phyloP scores from a whole-genome alignment of 2,329 filamentous ascomycete genomes.

The Ambrosiella beaveri region DNA sequence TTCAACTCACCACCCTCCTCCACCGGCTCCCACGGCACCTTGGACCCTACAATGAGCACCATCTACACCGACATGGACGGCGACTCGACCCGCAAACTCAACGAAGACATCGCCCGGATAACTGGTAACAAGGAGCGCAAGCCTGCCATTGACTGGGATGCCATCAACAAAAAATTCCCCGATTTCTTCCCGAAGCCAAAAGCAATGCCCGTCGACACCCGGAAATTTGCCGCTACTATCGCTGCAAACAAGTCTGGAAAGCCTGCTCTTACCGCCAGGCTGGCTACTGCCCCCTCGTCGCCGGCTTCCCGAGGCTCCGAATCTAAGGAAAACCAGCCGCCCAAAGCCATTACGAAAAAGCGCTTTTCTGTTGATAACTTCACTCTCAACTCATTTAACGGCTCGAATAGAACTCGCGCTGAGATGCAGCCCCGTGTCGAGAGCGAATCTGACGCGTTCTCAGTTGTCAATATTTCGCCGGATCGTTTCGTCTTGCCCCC shows the following conservation, averaged over 20 bases:
- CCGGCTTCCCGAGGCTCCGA: conserved; percentile 11
- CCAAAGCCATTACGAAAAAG: conserved; percentile 14
- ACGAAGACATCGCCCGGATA: conserved; percentile 30
- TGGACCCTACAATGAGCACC: conserved; percentile 35
- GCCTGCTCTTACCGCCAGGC: background rate
- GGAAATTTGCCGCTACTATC: background rate
- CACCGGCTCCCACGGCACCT: conserved; percentile 38
- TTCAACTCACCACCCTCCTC: conserved; percentile 42
- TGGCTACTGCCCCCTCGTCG: conserved; percentile 3
- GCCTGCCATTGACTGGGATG: conserved; percentile 27
- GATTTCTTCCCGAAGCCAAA: conserved; percentile 31
- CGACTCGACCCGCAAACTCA: conserved; percentile 35
- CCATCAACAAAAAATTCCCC: conserved; percentile 33
- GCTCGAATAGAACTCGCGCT: conserved; percentile 26
- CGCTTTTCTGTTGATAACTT: conserved; percentile 23
- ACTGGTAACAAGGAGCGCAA: conserved; percentile 22
- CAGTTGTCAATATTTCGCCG: conserved; percentile 20
- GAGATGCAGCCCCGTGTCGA: conserved; percentile 39
- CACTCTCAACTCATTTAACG: conserved; percentile 25
- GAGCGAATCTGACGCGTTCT: conserved; percentile 33
- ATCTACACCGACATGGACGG: conserved; percentile 35
- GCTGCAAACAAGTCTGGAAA: background rate
- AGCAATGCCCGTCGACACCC: conserved; percentile 13
- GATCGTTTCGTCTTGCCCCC: conserved; percentile 20
- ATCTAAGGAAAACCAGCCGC: conserved; percentile 31